Evolutionary conservation across 192 early-diverging fungal genomes (phyloP), one percentile per base, ranked within the genome.

Genomic region (Dissophora globulifera): DNA sequence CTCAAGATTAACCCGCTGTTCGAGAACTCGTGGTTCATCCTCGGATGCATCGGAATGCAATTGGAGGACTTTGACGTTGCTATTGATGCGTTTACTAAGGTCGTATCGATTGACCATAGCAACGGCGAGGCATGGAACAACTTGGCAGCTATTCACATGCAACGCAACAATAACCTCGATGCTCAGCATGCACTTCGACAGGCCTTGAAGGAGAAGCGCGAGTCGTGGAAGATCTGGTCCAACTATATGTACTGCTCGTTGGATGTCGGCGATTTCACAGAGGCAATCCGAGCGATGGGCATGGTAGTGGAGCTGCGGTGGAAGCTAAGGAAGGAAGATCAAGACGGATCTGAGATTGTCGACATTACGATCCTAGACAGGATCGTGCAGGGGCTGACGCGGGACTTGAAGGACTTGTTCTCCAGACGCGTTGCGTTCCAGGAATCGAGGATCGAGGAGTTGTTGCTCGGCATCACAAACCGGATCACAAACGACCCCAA

Each of bases 41-140:
- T 96, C 52, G 98, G 98, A 4, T 99, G 98, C 78, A 94, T 95
- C 16, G 93, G 93, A 2, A 88, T 98, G 86, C 88, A 90, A 26
- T 56, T 82, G 10, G 84, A 88, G 54, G 88, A 95, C 41, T 97
- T 90, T 90, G 86, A 91, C 27, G 76, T 80, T 3, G 95, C 91
- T 8, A 72, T 85, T 13, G 60, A 81, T 19, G 94, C 96, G 1
- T 98, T 97, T 76, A 78, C 84, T 45, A 89, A 89, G 41, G 89
- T 89, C 15, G 90, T 93, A 7, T 57, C 78, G 17, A 65, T 98
- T 19, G 91, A 96, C 58, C 49, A 71, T 32, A 87, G 89, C 56
- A 96, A 97, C 67, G 93, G 91, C 32, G 98, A 99, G 82, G 94
- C 95, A 30, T 99, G 96, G 96, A 98, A 92, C 66, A 99, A 99